A percentile compares a stretch with the other conserved stretches of the same genome.
Conservation (phyloP, 257 asterid species). For the Anisodus acutangulus region DNA sequence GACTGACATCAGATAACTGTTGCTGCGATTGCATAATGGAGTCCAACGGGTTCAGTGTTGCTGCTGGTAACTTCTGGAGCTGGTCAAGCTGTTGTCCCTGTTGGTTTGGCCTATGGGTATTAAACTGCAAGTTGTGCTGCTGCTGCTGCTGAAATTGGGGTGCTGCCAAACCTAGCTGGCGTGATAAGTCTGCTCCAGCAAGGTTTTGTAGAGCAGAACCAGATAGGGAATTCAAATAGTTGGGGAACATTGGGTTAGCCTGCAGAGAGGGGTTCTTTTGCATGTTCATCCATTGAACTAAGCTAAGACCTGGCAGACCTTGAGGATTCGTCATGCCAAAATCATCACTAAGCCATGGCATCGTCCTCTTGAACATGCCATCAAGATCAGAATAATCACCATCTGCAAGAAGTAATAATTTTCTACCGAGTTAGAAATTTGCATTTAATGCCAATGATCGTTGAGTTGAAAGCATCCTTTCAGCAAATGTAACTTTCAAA, state of each 20-base stretch:
- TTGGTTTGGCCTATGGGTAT: conserved; percentile 51
- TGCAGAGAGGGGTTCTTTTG: conserved; percentile 63
- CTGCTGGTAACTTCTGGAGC: conserved; percentile 62
- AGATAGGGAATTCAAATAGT: conserved; percentile 56
- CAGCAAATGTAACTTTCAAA: neutral
- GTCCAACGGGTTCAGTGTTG: conserved; percentile 57
- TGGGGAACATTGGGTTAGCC: conserved; percentile 62
- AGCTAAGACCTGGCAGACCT: conserved; percentile 77
- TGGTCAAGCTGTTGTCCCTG: conserved; percentile 61
- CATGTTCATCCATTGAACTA: conserved; percentile 99
- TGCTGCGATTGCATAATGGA: conserved; percentile 67
- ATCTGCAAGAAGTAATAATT: conserved; percentile 51
- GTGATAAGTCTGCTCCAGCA: conserved; percentile 60
- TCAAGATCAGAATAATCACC: conserved; percentile 83
- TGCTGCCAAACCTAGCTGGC: conserved; percentile 60
- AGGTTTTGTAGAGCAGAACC: conserved; percentile 60
- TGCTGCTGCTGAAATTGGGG: conserved; percentile 63
- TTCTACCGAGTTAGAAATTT: neutral
- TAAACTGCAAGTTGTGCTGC: conserved; percentile 66
- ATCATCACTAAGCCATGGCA: conserved; percentile 91
- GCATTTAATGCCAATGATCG: neutral
- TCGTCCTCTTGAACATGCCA: conserved; percentile 67
- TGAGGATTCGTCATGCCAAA: conserved; percentile 74
- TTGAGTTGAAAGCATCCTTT: conserved; percentile 24
- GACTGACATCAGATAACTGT: conserved; percentile 57